Conservation (phyloP, 257 asterid genomes). For the Scutellaria galericulata region DNA sequence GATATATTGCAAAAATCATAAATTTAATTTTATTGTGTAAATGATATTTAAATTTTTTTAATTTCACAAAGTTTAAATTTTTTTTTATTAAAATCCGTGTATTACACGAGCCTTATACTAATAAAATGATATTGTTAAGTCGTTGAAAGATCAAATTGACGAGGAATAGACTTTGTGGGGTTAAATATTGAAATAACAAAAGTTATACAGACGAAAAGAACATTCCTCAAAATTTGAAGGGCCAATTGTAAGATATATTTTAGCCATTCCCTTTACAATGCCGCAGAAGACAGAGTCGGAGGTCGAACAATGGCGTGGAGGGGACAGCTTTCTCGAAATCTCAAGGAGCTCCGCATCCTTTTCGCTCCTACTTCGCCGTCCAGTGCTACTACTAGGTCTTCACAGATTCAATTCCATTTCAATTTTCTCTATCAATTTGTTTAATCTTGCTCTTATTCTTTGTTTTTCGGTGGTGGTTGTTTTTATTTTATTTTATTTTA, state of each 20-base stretch:
- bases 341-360: constrained; percentile 86
- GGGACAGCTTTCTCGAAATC: constrained; percentile 70
- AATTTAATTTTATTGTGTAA: no score
- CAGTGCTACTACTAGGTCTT: constrained; percentile 75
- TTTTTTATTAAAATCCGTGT: no score
- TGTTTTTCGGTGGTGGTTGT: no score
- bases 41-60: no score
- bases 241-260: constrained; percentile 9
- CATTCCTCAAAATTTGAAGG: constrained; percentile 6
- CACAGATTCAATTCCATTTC: not conserved
- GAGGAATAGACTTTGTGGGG: not conserved
- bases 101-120: no score
- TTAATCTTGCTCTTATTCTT: constrained; percentile 1
- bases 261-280: not conserved
- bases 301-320: constrained; percentile 78
- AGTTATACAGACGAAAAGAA: not conserved
- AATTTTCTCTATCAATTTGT: not conserved
- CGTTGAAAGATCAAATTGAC: no score
- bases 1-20: no score
- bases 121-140: no score
- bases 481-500: not conserved
- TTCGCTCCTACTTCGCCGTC: constrained; percentile 70
- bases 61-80: no score
- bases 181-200: not conserved
- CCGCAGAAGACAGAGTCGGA: not conserved